phyloP scores from a whole-genome alignment of 768 basidiomycete genomes.

The Boletus subparvulus region DNA sequence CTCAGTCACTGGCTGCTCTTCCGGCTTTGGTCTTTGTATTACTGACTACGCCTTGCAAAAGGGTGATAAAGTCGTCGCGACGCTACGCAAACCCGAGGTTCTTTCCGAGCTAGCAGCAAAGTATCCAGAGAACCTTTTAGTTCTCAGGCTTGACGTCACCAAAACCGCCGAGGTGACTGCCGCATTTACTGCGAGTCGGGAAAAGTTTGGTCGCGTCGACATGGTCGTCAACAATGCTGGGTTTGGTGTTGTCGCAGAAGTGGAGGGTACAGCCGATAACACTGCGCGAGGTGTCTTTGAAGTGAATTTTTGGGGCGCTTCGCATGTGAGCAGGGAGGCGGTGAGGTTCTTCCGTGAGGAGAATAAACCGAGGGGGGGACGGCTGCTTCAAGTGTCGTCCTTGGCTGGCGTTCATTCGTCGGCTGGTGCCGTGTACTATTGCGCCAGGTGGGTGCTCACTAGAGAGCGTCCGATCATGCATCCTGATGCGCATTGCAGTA shows the following conservation, averaged over 20 bases:
- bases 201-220: slow-evolving; percentile 31
- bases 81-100: slow-evolving; percentile 39
- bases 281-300: slow-evolving; percentile 39
- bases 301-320: slow-evolving; percentile 47
- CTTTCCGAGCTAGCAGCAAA: slow-evolving; percentile 27
- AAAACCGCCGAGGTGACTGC: slow-evolving; percentile 27
- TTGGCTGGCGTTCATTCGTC: slow-evolving; percentile 26
- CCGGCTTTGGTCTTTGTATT: slow-evolving; percentile 40
- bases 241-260: slow-evolving; percentile 29
- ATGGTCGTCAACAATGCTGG: slow-evolving; percentile 34
- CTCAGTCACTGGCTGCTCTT: slow-evolving; percentile 42
- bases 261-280: slow-evolving; percentile 36
- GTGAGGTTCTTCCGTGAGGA: slow-evolving; percentile 23
- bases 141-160: slow-evolving; percentile 43
- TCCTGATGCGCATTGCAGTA: slow-evolving; percentile 7
- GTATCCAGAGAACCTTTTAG: slow-evolving; percentile 34
- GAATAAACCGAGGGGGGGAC: slow-evolving; percentile 36
- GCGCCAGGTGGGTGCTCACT: slow-evolving; percentile 17
- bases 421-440: slow-evolving; percentile 18
- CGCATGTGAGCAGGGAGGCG: slow-evolving; percentile 38
- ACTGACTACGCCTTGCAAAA: slow-evolving; percentile 31
- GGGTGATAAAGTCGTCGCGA: slow-evolving; percentile 44
- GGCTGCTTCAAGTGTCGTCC: slow-evolving; percentile 39
- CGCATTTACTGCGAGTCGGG: slow-evolving; percentile 34
- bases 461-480: background rate